Percentiles rank a stretch among this genome's conserved stretches.
These are phyloP conservation scores for Aspergillus neotritici DNA, from an alignment of 2,329 filamentous ascomycete genomes.

Conservation along the genomic window DNA sequence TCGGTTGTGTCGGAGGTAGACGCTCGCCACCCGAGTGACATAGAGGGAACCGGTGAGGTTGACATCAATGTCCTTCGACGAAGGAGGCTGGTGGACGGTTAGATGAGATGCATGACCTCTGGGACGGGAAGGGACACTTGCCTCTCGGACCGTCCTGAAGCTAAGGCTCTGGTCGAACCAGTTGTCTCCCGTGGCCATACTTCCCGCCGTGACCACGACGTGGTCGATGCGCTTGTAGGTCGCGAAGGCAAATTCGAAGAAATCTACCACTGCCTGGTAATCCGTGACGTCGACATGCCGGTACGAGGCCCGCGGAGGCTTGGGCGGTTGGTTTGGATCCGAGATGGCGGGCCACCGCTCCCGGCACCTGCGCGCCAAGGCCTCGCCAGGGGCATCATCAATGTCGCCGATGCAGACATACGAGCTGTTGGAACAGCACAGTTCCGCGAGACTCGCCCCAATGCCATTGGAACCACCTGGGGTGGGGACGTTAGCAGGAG, in stretches of 20 bases:
- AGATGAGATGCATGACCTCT: not conserved
- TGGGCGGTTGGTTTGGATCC: constrained; percentile 13
- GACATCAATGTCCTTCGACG: constrained; percentile 41
- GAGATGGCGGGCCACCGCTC: constrained; percentile 13
- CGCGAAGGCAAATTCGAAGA: constrained; percentile 44
- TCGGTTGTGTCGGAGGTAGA: constrained; percentile 44
- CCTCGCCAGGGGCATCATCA: constrained; percentile 29
- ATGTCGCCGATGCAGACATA: constrained; percentile 44
- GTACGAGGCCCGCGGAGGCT: constrained; percentile 30
- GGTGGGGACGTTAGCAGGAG: not conserved
- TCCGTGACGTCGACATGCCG: constrained; percentile 42
- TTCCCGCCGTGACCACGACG: constrained; percentile 46
- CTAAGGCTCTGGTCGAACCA: constrained; percentile 44
- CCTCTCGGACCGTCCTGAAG: constrained; percentile 40
- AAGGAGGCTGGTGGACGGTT: constrained; percentile 20
- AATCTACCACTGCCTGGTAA: constrained; percentile 42
- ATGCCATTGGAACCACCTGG: constrained; percentile 43
- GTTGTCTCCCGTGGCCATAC: constrained; percentile 38
- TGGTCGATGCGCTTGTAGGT: constrained; percentile 46
- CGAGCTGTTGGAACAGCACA: constrained; percentile 36
- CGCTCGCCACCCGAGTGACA: constrained; percentile 46
- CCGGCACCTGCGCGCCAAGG: constrained; percentile 18
- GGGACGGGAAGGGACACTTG: constrained; percentile 11
- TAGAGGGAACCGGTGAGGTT: constrained; percentile 46
- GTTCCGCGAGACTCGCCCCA: constrained; percentile 38